A percentile compares a stretch with the other conserved stretches of the same genome.
phyloP scores from a whole-genome alignment of 2,329 filamentous ascomycete species.

The Dothidotthia symphoricarpi region DNA sequence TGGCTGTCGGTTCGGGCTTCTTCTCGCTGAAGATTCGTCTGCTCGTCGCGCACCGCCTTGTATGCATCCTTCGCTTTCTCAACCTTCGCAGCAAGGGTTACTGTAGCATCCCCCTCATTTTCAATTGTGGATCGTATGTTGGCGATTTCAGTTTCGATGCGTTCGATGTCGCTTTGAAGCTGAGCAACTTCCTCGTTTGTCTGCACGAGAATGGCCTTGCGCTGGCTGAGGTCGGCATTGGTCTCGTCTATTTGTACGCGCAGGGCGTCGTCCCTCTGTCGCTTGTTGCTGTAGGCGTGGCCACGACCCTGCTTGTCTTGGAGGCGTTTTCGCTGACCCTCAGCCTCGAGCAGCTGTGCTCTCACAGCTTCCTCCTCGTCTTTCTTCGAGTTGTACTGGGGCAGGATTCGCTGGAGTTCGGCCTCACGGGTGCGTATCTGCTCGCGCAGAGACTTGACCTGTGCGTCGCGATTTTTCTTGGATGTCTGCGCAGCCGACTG shows the following conservation, averaged over 20 bases:
- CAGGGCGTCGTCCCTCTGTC: constrained; percentile 81
- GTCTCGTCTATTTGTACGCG: constrained; percentile 77
- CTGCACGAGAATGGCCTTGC: constrained; percentile 81
- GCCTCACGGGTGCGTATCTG: constrained; percentile 74
- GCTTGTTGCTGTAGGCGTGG: constrained; percentile 82
- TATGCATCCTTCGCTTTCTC: constrained; percentile 74
- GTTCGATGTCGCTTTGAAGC: constrained; percentile 68
- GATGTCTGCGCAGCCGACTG: constrained; percentile 75
- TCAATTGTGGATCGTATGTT: constrained; percentile 71
- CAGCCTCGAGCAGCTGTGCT: constrained; percentile 70
- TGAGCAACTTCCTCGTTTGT: constrained; percentile 77
- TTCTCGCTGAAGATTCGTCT: constrained; percentile 83
- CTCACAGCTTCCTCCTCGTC: constrained; percentile 69
- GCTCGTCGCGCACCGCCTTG: constrained; percentile 78
- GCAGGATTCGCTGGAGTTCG: constrained; percentile 72
- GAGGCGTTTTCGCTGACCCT: constrained; percentile 72
- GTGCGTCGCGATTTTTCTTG: constrained; percentile 66
- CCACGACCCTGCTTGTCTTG: constrained; percentile 91
- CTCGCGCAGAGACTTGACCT: constrained; percentile 68
- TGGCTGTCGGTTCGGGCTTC: constrained; percentile 82
- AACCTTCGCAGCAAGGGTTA: constrained; percentile 69
- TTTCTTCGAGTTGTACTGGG: constrained; percentile 72
- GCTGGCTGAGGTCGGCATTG: constrained; percentile 70
- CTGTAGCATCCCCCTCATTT: constrained; percentile 72
- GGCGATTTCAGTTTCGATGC: constrained; percentile 70